These are phyloP conservation scores for Boletus edulis DNA, from an alignment of 768 basidiomycete genomes.

Conservation along the genomic window DNA sequence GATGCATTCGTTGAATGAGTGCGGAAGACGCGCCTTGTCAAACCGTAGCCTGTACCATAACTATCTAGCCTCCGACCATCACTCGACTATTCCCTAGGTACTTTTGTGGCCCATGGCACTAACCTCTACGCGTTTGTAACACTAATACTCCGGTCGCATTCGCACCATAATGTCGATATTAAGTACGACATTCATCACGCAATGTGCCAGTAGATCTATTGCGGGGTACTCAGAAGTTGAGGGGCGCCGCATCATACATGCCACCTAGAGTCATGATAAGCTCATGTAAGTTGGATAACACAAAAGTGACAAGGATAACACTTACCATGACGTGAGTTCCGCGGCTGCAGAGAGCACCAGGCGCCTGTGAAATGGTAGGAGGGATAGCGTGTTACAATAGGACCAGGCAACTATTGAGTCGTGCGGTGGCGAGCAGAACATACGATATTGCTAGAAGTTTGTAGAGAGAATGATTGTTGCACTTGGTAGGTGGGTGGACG, in stretches of 20 bases:
- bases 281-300: not conserved
- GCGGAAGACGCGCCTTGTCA: conserved; percentile 42
- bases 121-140: not conserved
- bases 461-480: conserved; percentile 29
- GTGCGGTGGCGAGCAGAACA: conserved; percentile 22
- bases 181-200: conserved; percentile 6
- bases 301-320: not conserved
- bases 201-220: conserved; percentile 5
- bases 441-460: conserved; percentile 31
- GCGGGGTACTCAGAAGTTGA: conserved; percentile 12
- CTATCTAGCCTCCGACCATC: not conserved
- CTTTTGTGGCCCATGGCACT: not conserved
- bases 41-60: not conserved
- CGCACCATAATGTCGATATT: conserved; percentile 4
- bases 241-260: not conserved
- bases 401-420: conserved; percentile 12
- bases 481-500: conserved; percentile 25
- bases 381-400: conserved; percentile 22
- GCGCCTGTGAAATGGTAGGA: conserved; percentile 8
- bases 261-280: not conserved
- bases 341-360: conserved; percentile 11
- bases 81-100: conserved; percentile 1
- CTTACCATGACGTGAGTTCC: conserved; percentile 12
- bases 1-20: conserved; percentile 46
- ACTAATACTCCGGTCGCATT: conserved; percentile 12